phyloP scores from a whole-genome alignment of 495 filamentous ascomycete genomes.

The Neurospora pannonica region DNA sequence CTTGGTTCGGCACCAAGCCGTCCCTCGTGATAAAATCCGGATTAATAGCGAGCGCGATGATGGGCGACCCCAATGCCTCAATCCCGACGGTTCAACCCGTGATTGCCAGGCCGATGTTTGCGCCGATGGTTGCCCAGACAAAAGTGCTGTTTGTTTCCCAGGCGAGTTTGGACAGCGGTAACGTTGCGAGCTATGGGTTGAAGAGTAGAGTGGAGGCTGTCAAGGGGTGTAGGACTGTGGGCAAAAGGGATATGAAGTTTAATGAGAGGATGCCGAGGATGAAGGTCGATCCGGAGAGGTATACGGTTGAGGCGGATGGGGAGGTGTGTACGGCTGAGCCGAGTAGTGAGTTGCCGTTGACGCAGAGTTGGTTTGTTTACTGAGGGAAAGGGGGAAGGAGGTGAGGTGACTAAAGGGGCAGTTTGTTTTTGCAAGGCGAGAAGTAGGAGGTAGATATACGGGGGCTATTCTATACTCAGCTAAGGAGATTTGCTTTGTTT shows the following conservation, averaged over 20 bases:
- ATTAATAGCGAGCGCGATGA: constrained; percentile 75
- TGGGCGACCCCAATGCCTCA: constrained; percentile 92
- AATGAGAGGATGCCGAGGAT: constrained; percentile 85
- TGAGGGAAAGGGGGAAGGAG: constrained; percentile 21
- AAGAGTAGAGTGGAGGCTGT: constrained; percentile 77
- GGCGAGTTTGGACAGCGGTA: constrained; percentile 54
- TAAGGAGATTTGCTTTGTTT: neutral
- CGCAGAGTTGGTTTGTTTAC: constrained; percentile 75
- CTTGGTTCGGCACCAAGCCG: constrained; percentile 85
- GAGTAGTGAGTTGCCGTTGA: constrained; percentile 60
- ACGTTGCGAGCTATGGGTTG: constrained; percentile 61
- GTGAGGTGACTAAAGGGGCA: neutral
- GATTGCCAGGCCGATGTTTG: constrained; percentile 83
- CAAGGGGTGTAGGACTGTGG: constrained; percentile 64
- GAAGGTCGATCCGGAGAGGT: constrained; percentile 89
- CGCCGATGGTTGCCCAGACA: constrained; percentile 55
- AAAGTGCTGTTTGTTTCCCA: constrained; percentile 80
- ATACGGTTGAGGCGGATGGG: constrained; percentile 84
- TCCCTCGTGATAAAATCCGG: constrained; percentile 78
- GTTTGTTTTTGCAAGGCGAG: neutral
- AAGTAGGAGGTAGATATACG: neutral
- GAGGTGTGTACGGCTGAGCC: constrained; percentile 67
- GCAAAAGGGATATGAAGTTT: constrained; percentile 90
- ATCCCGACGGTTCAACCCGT: constrained; percentile 88
- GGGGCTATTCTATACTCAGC: neutral